Conservation (phyloP, 163 green algal species). For the Volvox carteri region DNA sequence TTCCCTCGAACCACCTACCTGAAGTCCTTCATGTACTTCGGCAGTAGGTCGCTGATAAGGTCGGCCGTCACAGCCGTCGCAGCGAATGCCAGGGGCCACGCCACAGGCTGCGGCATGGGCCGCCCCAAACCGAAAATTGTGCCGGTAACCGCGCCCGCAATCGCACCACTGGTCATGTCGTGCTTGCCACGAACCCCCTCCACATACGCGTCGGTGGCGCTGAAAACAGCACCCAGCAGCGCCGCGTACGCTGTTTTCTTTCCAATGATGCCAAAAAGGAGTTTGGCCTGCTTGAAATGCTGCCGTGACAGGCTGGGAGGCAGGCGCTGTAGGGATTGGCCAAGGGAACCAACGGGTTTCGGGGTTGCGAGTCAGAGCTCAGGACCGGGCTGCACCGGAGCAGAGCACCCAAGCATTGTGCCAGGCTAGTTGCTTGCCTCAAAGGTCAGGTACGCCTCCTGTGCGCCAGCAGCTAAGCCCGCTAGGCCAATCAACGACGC, state of each 20-base stretch:
- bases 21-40: conserved; percentile 58
- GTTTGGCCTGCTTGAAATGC: conserved; percentile 53
- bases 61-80: conserved; percentile 41
- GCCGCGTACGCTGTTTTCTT: conserved; percentile 55
- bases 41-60: conserved; percentile 60
- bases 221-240: conserved; percentile 61
- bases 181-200: conserved; percentile 60
- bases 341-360: no score
- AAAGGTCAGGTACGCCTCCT: conserved; percentile 64
- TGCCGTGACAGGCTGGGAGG: conserved; percentile 53
- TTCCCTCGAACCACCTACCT: conserved; percentile 7
- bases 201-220: conserved; percentile 59
- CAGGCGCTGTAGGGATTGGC: conserved; percentile 54
- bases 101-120: conserved; percentile 64
- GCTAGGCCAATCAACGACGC: conserved; percentile 58
- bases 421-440: conserved; percentile 48
- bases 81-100: conserved; percentile 63
- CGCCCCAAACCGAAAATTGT: conserved; percentile 51
- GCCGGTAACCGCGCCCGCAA: conserved; percentile 58
- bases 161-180: conserved; percentile 58
- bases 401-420: no score
- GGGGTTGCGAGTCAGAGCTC: no score
- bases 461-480: conserved; percentile 51
- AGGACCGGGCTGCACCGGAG: no score
- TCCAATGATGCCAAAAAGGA: conserved; percentile 55